Percentiles rank a stretch among this genome's conserved stretches.
Conservation (phyloP, 2,329 filamentous ascomycete genomes). For the Myriosclerotinia duriaeana region DNA sequence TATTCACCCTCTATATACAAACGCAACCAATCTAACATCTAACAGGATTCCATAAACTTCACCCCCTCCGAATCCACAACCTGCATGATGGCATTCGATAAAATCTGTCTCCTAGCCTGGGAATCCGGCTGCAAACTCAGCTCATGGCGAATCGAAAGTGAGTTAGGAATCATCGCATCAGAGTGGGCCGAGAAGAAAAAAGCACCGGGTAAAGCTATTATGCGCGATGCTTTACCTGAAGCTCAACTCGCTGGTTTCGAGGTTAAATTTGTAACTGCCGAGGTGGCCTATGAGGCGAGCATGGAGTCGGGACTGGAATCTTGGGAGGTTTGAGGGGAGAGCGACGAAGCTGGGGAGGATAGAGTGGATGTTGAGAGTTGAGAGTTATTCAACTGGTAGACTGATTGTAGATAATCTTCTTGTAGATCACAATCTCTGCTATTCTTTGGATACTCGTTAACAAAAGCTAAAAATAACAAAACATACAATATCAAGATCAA, state of each 20-base stretch:
- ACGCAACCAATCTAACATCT: not conserved
- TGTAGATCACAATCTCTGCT: too few relatives aligned
- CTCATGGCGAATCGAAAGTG: constrained; percentile 1
- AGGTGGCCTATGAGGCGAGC: too few relatives aligned
- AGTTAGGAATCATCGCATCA: not conserved
- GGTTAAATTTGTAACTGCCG: too few relatives aligned
- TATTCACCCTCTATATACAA: not conserved
- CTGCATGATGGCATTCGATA: not conserved
- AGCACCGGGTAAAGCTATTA: constrained; percentile 3
- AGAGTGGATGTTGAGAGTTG: too few relatives aligned
- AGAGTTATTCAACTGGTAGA: too few relatives aligned
- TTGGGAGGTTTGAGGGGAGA: too few relatives aligned
- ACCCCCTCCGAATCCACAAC: not conserved
- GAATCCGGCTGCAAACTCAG: not conserved
- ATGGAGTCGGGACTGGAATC: too few relatives aligned
- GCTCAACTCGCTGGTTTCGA: not conserved
- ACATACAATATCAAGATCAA: too few relatives aligned
- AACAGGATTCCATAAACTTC: not conserved
- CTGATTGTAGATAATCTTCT: too few relatives aligned
- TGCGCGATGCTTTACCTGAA: not conserved
- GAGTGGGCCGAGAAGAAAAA: constrained; percentile 10
- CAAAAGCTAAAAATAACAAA: too few relatives aligned
- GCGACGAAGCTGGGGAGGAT: too few relatives aligned
- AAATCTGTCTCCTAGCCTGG: not conserved
- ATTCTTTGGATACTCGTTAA: too few relatives aligned